These are phyloP conservation scores for Cutaneotrichosporon cutaneum DNA, from an alignment of 1,284 basidiomycete species.

Conservation along the genomic window DNA sequence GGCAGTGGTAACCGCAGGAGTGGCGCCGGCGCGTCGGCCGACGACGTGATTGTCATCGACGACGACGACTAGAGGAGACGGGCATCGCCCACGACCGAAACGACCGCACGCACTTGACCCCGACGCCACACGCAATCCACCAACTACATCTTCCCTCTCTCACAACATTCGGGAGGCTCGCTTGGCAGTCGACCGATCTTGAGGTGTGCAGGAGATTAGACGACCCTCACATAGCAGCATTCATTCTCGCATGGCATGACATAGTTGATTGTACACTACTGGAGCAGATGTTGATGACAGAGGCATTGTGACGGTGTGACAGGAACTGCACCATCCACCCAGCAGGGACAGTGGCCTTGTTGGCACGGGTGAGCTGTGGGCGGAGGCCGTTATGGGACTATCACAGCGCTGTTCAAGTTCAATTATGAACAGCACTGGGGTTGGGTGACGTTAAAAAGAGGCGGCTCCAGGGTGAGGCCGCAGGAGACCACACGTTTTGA, in stretches of 20 bases:
- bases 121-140: not conserved
- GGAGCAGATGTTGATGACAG: not conserved
- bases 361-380: too few species aligned
- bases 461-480: too few species aligned
- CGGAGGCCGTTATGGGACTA: too few species aligned
- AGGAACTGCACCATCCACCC: not conserved
- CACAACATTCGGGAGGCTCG: not conserved
- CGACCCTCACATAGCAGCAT: conserved; percentile 1
- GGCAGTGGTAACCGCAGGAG: not conserved
- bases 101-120: not conserved
- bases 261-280: conserved; percentile 1
- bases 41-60: conserved; percentile 45
- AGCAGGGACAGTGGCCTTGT: too few species aligned
- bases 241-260: conserved; percentile 7
- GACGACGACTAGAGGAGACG: conserved; percentile 20
- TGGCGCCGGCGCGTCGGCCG: conserved; percentile 12
- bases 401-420: too few species aligned
- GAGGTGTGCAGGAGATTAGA: not conserved
- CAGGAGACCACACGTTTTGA: too few species aligned
- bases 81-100: not conserved
- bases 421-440: too few species aligned
- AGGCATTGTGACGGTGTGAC: not conserved
- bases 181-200: not conserved
- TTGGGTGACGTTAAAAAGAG: too few species aligned
- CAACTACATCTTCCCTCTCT: not conserved